These are phyloP conservation scores for Xylaria curta DNA, from an alignment of 495 filamentous ascomycete genomes.

Conservation along the genomic window DNA sequence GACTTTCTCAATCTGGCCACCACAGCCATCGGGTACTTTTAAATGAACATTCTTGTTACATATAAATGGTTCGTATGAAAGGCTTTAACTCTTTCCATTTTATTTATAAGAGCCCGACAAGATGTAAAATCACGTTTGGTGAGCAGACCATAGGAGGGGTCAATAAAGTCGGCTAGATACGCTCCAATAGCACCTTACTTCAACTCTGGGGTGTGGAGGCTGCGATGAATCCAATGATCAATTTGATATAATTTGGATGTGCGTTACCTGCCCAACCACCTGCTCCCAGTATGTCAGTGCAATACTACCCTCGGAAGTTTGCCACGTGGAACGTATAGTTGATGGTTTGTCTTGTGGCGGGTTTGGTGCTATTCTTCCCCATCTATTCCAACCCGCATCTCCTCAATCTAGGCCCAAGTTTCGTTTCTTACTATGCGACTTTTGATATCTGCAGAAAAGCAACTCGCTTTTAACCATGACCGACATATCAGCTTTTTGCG, in stretches of 20 bases:
- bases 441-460: not conserved
- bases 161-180: not conserved
- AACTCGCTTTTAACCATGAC: constrained; percentile 8
- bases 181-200: not conserved
- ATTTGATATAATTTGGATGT: not conserved
- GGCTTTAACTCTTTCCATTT: not conserved
- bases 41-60: not conserved
- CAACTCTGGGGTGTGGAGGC: not conserved
- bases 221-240: not conserved
- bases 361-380: not conserved
- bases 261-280: not conserved
- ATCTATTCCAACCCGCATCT: constrained; percentile 1
- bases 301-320: constrained; percentile 3
- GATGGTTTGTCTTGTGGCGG: not conserved
- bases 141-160: not conserved
- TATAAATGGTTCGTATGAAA: not conserved
- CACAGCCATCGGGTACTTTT: not conserved
- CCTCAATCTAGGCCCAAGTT: not conserved
- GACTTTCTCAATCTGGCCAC: not conserved
- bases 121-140: not conserved
- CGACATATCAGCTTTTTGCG: constrained; percentile 5
- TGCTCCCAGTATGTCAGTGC: not conserved
- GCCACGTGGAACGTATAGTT: constrained; percentile 27
- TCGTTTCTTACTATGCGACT: not conserved
- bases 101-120: not conserved